phyloP scores from a whole-genome alignment of 805 yeast genomes.

The Cyberlindnera xishuangbannaensis region DNA sequence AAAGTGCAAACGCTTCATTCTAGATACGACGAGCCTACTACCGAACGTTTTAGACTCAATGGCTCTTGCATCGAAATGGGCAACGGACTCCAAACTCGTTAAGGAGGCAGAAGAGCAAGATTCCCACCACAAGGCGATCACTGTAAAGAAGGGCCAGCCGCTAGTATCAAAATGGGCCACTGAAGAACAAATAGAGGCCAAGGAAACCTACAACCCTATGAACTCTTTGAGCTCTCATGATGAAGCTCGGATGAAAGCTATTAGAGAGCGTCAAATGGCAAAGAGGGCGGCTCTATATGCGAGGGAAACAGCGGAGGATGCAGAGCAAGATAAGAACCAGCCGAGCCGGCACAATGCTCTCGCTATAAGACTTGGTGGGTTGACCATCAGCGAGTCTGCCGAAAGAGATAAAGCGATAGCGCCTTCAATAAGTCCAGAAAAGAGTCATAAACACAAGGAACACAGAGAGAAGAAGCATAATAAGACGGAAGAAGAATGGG shows the following conservation, averaged over 20 bases:
- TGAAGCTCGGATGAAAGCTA: constrained; percentile 5
- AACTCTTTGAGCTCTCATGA: no score
- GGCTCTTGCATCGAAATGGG: constrained; percentile 22
- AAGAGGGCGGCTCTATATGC: constrained; percentile 4
- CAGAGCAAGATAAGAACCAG: no score
- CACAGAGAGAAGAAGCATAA: constrained; percentile 2
- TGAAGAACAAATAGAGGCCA: constrained; percentile 8
- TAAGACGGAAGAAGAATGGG: constrained; percentile 1
- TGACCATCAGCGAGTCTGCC: no score
- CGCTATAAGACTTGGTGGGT: no score
- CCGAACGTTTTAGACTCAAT: no score
- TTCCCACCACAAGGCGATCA: constrained; percentile 5
- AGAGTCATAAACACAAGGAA: not conserved
- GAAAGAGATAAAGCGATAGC: no score
- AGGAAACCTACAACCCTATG: constrained; percentile 8
- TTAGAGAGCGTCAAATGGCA: constrained; percentile 6
- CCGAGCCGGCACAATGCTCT: no score
- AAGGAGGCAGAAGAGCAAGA: constrained; percentile 17
- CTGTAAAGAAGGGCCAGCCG: constrained; percentile 16
- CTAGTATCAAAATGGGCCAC: constrained; percentile 22
- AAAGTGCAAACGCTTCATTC: not conserved
- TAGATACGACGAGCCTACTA: not conserved
- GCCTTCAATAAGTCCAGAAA: no score
- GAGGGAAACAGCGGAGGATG: no score
- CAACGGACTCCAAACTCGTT: constrained; percentile 17